Percentiles rank a stretch among this genome's conserved stretches.
These are phyloP conservation scores for Aciculoconidium aculeatum DNA, from an alignment of 805 yeast genomes.

Conservation along the genomic window DNA sequence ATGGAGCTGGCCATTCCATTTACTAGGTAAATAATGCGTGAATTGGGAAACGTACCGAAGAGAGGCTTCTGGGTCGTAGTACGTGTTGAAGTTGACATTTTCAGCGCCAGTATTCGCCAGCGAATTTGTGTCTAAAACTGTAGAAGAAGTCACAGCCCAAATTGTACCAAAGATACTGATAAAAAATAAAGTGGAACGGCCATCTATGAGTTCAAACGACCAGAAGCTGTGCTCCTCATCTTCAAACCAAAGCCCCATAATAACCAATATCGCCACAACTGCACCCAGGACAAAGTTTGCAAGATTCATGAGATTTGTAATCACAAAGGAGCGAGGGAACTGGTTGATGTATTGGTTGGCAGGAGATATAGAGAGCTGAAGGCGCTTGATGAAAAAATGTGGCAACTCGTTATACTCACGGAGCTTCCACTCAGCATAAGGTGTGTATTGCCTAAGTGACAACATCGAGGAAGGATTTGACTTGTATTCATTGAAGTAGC, in stretches of 20 bases:
- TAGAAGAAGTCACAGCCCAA: slow-evolving; percentile 70
- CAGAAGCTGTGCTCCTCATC: slow-evolving; percentile 76
- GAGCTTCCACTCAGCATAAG: slow-evolving; percentile 91
- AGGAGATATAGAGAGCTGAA: slow-evolving; percentile 69
- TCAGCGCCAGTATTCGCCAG: slow-evolving; percentile 17
- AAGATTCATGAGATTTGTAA: slow-evolving; percentile 32
- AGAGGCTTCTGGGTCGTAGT: slow-evolving; percentile 88
- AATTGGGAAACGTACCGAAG: slow-evolving; percentile 71
- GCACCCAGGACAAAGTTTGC: slow-evolving; percentile 75
- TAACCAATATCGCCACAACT: slow-evolving; percentile 70
- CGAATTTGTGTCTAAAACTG: slow-evolving; percentile 39
- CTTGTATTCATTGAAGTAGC: slow-evolving; percentile 89
- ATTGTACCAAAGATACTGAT: slow-evolving; percentile 84
- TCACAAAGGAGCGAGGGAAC: slow-evolving; percentile 71
- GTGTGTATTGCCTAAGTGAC: slow-evolving; percentile 74
- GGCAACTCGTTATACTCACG: slow-evolving; percentile 91
- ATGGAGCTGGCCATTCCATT: slow-evolving; percentile 84
- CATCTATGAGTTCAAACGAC: slow-evolving; percentile 81
- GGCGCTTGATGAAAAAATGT: slow-evolving; percentile 76
- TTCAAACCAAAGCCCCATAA: slow-evolving; percentile 66
- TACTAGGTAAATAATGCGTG: slow-evolving; percentile 84
- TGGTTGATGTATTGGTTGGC: slow-evolving; percentile 84
- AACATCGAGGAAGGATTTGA: slow-evolving; percentile 79
- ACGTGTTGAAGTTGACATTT: slow-evolving; percentile 18
- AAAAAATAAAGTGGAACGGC: slow-evolving; percentile 78